Percentiles rank a stretch among this genome's conserved stretches.
Conservation (phyloP, 2,329 filamentous ascomycete species). For the Daldinia eschscholtzii region DNA sequence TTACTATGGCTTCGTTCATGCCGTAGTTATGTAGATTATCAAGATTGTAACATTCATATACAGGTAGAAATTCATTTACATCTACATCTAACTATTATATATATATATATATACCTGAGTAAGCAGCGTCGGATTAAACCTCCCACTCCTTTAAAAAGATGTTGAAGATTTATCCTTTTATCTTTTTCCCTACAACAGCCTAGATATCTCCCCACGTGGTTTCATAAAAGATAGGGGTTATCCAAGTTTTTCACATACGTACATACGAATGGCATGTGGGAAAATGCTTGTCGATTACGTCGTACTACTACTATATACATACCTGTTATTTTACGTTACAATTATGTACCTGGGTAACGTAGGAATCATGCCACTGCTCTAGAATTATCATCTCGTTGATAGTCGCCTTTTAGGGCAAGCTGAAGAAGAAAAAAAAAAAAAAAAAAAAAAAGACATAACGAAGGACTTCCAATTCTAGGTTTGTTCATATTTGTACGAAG, state of each 20-base stretch:
- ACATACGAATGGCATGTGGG: constrained; percentile 5
- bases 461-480: no score
- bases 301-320: constrained; percentile 13
- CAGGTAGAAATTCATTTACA: neutral
- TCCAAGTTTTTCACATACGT: neutral
- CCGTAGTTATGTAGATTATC: neutral
- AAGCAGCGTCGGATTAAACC: neutral
- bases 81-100: neutral
- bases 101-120: neutral
- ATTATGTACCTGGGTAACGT: neutral
- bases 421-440: neutral
- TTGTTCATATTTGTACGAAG: neutral
- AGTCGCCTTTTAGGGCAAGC: constrained; percentile 14
- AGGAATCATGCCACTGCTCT: constrained; percentile 36
- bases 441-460: neutral
- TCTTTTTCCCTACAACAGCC: constrained; percentile 10
- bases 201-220: neutral
- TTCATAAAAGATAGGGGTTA: constrained; percentile 32
- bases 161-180: neutral
- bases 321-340: neutral
- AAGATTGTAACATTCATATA: no score
- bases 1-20: neutral
- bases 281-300: constrained; percentile 23
- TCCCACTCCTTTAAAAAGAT: neutral
- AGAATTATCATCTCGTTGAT: constrained; percentile 20